Percentiles rank a stretch among this genome's conserved stretches.
phyloP scores from a whole-genome alignment of 2,329 filamentous ascomycete genomes.

The Pezicula radicicola region DNA sequence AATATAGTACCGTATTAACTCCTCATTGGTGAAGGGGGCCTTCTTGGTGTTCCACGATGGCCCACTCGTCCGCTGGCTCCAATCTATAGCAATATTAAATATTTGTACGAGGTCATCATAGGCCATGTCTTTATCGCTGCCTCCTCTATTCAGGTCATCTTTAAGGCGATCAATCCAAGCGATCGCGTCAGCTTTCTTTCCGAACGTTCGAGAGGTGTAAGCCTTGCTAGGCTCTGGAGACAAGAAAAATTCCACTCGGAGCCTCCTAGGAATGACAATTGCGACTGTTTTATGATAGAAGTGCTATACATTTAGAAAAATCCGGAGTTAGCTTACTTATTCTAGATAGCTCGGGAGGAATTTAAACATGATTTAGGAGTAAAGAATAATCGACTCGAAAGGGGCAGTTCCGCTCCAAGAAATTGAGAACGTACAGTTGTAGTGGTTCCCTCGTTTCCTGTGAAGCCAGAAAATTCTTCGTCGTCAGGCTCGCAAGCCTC shows the following conservation, averaged over 20 bases:
- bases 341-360: too few relatives aligned
- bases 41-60: neutral
- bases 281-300: conserved; percentile 17
- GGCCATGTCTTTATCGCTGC: neutral
- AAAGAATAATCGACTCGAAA: too few relatives aligned
- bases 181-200: neutral
- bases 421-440: neutral
- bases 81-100: conserved; percentile 3
- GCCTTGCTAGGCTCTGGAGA: neutral
- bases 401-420: too few relatives aligned
- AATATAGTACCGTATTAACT: conserved; percentile 1
- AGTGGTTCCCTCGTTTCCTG: conserved; percentile 13
- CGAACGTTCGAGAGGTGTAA: too few relatives aligned
- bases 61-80: neutral
- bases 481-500: conserved; percentile 10
- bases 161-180: conserved; percentile 6
- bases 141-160: neutral
- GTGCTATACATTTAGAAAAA: neutral
- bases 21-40: conserved; percentile 2
- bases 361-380: too few relatives aligned
- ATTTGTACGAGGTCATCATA: conserved; percentile 4
- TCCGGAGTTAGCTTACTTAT: too few relatives aligned
- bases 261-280: conserved; percentile 8
- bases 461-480: conserved; percentile 12
- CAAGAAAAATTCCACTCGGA: conserved; percentile 8